Evolutionary conservation across 2,329 filamentous ascomycete genomes (phyloP).

Genomic region (Thermomyces lanuginosus): DNA sequence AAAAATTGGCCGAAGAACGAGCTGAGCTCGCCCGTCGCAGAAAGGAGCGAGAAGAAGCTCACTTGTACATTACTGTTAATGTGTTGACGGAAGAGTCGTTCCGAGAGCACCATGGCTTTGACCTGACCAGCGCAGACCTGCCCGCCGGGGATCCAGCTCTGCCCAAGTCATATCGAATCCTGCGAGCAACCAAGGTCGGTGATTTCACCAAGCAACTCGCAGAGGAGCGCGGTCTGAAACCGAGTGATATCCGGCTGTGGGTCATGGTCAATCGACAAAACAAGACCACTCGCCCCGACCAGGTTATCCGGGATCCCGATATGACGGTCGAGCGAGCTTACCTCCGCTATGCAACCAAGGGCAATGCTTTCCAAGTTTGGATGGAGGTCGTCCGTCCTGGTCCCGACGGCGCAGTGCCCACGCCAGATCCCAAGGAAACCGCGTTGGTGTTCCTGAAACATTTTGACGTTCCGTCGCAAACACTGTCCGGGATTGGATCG

Average conservation of each 20-base stretch:
- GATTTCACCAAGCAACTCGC: constrained; percentile 60
- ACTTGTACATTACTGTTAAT: constrained; percentile 74
- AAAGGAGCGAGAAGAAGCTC: constrained; percentile 85
- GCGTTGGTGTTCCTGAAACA: constrained; percentile 86
- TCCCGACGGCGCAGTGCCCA: constrained; percentile 54
- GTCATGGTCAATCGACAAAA: constrained; percentile 98
- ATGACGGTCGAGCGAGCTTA: constrained; percentile 64
- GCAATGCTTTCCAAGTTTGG: constrained; percentile 60
- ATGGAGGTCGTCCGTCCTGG: constrained; percentile 60
- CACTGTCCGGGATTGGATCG: constrained; percentile 59
- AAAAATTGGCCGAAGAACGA: constrained; percentile 66
- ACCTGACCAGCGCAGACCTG: constrained; percentile 55
- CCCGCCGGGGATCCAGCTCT: constrained; percentile 48
- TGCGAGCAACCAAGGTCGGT: constrained; percentile 57
- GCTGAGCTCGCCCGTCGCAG: constrained; percentile 56
- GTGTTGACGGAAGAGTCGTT: constrained; percentile 74
- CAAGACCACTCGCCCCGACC: constrained; percentile 83
- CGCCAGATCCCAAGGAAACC: constrained; percentile 40
- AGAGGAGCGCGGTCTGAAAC: constrained; percentile 49
- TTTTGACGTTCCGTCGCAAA: constrained; percentile 66
- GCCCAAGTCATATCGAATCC: constrained; percentile 55
- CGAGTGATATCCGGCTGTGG: constrained; percentile 67
- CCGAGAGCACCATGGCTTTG: constrained; percentile 63
- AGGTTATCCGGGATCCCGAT: constrained; percentile 60
- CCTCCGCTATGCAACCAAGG: constrained; percentile 52